Percentiles rank a stretch among this genome's conserved stretches.
phyloP scores from a whole-genome alignment of 2,329 filamentous ascomycete genomes.

The Paracoccidioides brasiliensis region DNA sequence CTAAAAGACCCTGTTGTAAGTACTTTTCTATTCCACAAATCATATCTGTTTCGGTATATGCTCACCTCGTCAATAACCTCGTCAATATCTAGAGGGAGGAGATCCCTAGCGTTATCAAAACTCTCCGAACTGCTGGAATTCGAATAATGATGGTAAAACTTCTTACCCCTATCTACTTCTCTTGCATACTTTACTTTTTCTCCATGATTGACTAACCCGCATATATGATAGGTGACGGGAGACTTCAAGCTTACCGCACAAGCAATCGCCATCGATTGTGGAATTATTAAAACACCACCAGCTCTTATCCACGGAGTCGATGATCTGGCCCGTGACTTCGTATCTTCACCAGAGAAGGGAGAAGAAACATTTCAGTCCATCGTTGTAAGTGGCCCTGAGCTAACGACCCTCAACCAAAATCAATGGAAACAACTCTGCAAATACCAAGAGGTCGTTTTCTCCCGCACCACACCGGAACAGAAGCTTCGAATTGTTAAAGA shows the following conservation, averaged over 20 bases:
- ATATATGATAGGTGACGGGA: constrained; percentile 46
- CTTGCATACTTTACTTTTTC: neutral
- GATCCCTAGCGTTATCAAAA: constrained; percentile 47
- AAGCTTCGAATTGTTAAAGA: constrained; percentile 69
- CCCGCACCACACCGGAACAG: constrained; percentile 63
- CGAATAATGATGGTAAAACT: constrained; percentile 57
- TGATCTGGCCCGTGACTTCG: constrained; percentile 34
- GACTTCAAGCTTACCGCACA: constrained; percentile 64
- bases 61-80: neutral
- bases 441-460: constrained; percentile 64
- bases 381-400: constrained; percentile 51
- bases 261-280: constrained; percentile 59
- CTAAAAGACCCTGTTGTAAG: constrained; percentile 45
- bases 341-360: constrained; percentile 7
- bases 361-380: constrained; percentile 35
- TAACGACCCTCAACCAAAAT: constrained; percentile 50
- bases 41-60: neutral
- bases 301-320: constrained; percentile 40
- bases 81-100: constrained; percentile 33
- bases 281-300: constrained; percentile 48
- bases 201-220: neutral
- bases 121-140: constrained; percentile 55
- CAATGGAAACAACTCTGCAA: constrained; percentile 55
- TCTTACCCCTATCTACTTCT: neutral
- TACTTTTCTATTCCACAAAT: neutral